Conservation (phyloP, 257 asterid genomes). For the Solanum stenotomum region DNA sequence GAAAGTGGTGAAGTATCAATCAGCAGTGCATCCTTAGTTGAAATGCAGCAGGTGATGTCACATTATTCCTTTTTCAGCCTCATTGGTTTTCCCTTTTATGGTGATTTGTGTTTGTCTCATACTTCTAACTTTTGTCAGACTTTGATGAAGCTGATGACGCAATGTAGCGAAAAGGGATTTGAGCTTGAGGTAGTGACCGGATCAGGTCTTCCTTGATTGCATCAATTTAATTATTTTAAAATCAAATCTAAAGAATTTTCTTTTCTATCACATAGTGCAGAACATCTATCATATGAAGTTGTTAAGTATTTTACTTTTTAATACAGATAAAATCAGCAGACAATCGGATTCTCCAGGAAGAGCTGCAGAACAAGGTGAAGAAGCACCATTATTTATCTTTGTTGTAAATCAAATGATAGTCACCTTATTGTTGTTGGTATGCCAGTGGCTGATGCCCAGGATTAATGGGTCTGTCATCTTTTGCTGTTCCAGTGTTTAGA, state of each 20-base stretch:
- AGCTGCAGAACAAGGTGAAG: conserved; percentile 77
- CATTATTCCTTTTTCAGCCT: conserved; percentile 1
- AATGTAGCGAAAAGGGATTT: conserved; percentile 78
- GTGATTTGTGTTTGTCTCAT: background rate
- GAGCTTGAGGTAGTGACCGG: conserved; percentile 78
- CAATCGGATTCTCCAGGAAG: conserved; percentile 89
- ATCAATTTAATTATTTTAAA: background rate
- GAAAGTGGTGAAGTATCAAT: conserved; percentile 83
- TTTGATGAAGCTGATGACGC: conserved; percentile 62
- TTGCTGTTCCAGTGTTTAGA: conserved; percentile 54
- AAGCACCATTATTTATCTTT: background rate
- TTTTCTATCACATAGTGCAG: background rate
- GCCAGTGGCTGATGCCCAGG: background rate
- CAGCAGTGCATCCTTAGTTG: conserved; percentile 69
- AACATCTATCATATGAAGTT: conserved; percentile 7
- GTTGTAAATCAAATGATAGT: background rate
- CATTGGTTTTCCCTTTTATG: background rate
- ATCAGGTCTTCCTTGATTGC: background rate
- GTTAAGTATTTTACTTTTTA: conserved; percentile 16
- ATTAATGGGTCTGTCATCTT: background rate
- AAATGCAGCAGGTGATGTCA: conserved; percentile 82
- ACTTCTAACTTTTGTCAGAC: conserved; percentile 36
- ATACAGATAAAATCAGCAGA: conserved; percentile 91
- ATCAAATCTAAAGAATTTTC: background rate
- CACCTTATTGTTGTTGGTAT: background rate